These are phyloP conservation scores for Mycosarcoma maydis DNA, from an alignment of 1,284 basidiomycete species.

Conservation along the genomic window DNA sequence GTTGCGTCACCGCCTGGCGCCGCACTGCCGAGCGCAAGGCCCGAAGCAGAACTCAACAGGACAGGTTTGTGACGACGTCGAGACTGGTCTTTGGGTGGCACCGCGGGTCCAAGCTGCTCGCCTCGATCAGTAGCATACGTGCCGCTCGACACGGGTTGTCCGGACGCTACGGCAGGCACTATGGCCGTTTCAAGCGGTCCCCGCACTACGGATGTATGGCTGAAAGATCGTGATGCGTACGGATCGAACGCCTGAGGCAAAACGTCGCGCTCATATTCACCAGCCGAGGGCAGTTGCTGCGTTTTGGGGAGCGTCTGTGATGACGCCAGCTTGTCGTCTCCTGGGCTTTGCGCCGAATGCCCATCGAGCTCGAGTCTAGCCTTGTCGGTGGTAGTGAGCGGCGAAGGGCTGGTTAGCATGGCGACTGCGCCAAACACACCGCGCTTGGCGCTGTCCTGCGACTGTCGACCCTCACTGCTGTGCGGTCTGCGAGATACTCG, in stretches of 20 bases:
- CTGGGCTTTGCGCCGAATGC: background rate
- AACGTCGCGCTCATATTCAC: background rate
- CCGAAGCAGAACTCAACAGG: slow-evolving; percentile 2
- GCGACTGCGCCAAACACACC: slow-evolving; percentile 2
- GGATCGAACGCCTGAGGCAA: background rate
- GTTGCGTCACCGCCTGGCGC: background rate
- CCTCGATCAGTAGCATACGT: background rate
- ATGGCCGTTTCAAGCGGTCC: background rate
- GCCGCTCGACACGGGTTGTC: background rate
- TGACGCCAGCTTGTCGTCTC: background rate
- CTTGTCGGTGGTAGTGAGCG: slow-evolving; percentile 10
- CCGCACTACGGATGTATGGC: too few relatives aligned
- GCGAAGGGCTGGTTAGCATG: slow-evolving; percentile 6
- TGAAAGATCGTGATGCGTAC: slow-evolving; percentile 6
- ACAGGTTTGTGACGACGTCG: slow-evolving; percentile 22
- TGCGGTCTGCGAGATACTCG: slow-evolving; percentile 33
- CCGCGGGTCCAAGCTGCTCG: slow-evolving; percentile 1
- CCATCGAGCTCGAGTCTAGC: slow-evolving; percentile 10
- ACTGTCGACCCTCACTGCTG: slow-evolving; percentile 43
- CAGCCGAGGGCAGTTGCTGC: background rate
- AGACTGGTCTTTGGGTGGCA: slow-evolving; percentile 23
- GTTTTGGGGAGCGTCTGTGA: background rate
- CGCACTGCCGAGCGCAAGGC: background rate
- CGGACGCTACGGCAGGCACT: background rate
- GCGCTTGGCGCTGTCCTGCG: slow-evolving; percentile 14